A percentile compares a stretch with the other conserved stretches of the same genome.
These are phyloP conservation scores for Citeromyces nyonsensis DNA, from an alignment of 805 yeast genomes.

Conservation along the genomic window DNA sequence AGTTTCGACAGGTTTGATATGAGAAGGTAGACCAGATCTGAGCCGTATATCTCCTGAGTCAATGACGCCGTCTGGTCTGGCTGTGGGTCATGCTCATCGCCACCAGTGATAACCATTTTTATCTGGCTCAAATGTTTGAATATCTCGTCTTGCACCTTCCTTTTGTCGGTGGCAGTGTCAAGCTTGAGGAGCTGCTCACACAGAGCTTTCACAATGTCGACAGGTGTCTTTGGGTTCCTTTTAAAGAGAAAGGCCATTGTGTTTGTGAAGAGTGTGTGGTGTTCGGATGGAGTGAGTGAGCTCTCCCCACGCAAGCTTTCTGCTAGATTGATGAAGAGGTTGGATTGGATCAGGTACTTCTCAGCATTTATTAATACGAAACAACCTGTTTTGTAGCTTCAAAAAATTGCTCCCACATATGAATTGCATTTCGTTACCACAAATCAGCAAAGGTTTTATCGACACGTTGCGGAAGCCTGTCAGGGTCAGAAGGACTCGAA, in stretches of 20 bases:
- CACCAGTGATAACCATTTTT: conserved; percentile 32
- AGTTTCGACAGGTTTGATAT: conserved; percentile 44
- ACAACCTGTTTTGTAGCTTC: too few relatives aligned
- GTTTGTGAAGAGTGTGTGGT: too few relatives aligned
- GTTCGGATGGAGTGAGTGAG: too few relatives aligned
- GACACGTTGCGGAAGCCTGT: too few relatives aligned
- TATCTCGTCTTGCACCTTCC: conserved; percentile 56
- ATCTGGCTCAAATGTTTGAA: conserved; percentile 48
- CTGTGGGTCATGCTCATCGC: conserved; percentile 12
- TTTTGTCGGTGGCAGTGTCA: conserved; percentile 24
- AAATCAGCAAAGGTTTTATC: too few relatives aligned
- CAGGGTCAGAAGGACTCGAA: too few relatives aligned
- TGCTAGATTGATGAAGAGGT: too few relatives aligned
- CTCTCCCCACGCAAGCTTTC: too few relatives aligned
- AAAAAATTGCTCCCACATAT: too few relatives aligned
- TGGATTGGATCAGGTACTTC: too few relatives aligned
- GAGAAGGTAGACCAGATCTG: conserved; percentile 53
- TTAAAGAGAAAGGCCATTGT: conserved; percentile 77
- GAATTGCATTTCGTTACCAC: too few relatives aligned
- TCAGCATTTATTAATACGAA: too few relatives aligned
- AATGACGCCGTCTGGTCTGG: conserved; percentile 64
- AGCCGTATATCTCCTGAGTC: conserved; percentile 64
- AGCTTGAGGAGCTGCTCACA: conserved; percentile 59
- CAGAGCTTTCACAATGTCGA: conserved; percentile 63
- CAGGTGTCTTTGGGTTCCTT: conserved; percentile 80